Evolutionary conservation across 257 asterid genomes (phyloP), one percentile per base, ranked within the genome.

Genomic region (Apocynum venetum): DNA sequence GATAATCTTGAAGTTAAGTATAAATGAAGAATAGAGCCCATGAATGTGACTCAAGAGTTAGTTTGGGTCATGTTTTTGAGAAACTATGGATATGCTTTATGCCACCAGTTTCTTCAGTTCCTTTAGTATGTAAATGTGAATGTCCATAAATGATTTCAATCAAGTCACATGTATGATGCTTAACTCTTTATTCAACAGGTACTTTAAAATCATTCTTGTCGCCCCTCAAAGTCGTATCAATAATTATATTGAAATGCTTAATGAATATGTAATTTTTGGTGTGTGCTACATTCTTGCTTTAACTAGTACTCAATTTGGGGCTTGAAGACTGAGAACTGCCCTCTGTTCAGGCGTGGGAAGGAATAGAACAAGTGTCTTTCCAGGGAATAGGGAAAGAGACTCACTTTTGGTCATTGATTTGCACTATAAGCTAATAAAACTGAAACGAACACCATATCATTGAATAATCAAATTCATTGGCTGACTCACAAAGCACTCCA

Each of bases 401-500:
- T 15, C 25, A 1, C 0, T 3, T 55, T 3, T 55, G 31, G 25
- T 53, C 60, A 52, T 6, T 11, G 57, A 4, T 52, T 14, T 52
- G 19, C 65, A 4, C 38, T 59, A 25, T 0, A 25, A n/a, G 12
- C 38, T 59, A 6, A 59, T n/a, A 59, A 59, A 49, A 64, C 51
- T 10, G 2, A 47, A 47, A 78, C 57, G n/a, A 71, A 57, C 9
- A 48, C 70, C 8, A 43, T 53, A 40, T 25, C 41, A 81, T 73
- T 81, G 81, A 80, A 82, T 68, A 82, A 66, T 82, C 65, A 13
- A 70, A 36, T 70, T 36, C 85, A 76, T 59, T 82, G 82, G 86
- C 60, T 51, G 84, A 81, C 67, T 83, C 89, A 83, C 77, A 80
- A 76, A 82, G 81, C 89, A 87, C 86, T 74, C 78, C 11, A 57